Evolutionary conservation across 1,284 basidiomycete species (phyloP).

Genomic region (Moniliophthora roreri): DNA sequence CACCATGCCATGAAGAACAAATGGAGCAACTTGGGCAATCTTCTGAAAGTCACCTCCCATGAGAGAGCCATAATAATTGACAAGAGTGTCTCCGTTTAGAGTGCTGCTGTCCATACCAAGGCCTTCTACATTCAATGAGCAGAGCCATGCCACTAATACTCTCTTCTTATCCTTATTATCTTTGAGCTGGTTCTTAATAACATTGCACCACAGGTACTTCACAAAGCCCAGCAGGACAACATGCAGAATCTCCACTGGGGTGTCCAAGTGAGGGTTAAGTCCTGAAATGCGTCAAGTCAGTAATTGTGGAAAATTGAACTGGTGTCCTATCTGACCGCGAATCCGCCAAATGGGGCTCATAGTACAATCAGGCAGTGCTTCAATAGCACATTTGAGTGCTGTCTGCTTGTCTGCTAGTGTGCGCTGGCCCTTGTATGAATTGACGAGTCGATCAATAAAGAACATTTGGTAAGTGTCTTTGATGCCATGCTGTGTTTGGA

Average conservation of each 20-base stretch:
- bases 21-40: slow-evolving; percentile 7
- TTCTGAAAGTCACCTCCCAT: slow-evolving; percentile 10
- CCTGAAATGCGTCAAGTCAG: slow-evolving; percentile 16
- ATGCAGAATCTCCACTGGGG: slow-evolving; percentile 36
- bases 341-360: slow-evolving; percentile 26
- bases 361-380: slow-evolving; percentile 18
- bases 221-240: slow-evolving; percentile 36
- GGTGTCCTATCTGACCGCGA: slow-evolving; percentile 13
- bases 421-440: slow-evolving; percentile 19
- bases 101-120: background rate
- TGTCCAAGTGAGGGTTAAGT: slow-evolving; percentile 35
- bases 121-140: slow-evolving; percentile 1
- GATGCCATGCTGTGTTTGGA: slow-evolving; percentile 23
- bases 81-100: slow-evolving; percentile 2
- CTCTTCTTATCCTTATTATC: slow-evolving; percentile 13
- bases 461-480: slow-evolving; percentile 28
- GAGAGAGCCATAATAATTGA: slow-evolving; percentile 7
- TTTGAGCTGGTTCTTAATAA: slow-evolving; percentile 24
- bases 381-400: slow-evolving; percentile 15
- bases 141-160: background rate
- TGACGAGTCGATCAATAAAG: slow-evolving; percentile 23
- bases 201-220: slow-evolving; percentile 38
- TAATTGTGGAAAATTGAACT: background rate
- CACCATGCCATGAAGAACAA: slow-evolving; percentile 4
- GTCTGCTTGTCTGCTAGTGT: slow-evolving; percentile 13